A percentile compares a stretch with the other conserved stretches of the same genome.
Conservation (phyloP, 768 basidiomycete species). For the Pholiota conissans region DNA sequence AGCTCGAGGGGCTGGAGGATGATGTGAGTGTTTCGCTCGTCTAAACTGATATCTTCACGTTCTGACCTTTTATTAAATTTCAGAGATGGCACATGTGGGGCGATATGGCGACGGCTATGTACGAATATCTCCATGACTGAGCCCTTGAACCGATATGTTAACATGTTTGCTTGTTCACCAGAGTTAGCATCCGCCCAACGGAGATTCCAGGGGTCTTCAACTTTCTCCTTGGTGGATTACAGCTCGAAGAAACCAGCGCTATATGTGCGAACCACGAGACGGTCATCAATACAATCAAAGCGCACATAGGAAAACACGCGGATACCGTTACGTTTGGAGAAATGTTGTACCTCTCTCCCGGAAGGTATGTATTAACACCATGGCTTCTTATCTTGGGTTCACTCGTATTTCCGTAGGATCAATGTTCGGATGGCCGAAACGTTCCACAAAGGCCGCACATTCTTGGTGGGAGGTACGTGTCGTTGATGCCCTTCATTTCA, state of each 20-base stretch:
- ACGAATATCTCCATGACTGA: not conserved
- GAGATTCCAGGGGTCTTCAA: conserved; percentile 12
- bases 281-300: conserved; percentile 18
- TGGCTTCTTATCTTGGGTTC: not conserved
- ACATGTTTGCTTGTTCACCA: not conserved
- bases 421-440: not conserved
- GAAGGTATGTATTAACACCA: too few species aligned
- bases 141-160: too few species aligned
- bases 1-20: conserved; percentile 33
- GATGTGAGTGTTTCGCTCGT: conserved; percentile 34
- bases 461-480: not conserved
- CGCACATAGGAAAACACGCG: conserved; percentile 20
- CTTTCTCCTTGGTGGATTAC: conserved; percentile 16
- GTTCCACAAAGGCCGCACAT: not conserved
- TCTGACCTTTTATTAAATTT: not conserved
- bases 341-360: too few species aligned
- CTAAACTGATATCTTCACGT: too few species aligned
- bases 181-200: conserved; percentile 15
- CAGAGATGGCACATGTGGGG: conserved; percentile 52
- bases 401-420: not conserved
- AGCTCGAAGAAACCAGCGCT: conserved; percentile 1
- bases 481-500: too few species aligned
- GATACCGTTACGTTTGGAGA: conserved; percentile 27
- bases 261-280: conserved; percentile 7
- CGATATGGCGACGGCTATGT: conserved; percentile 30